Evolutionary conservation across 805 yeast species (phyloP).

Genomic region (Clavispora asparagi): DNA sequence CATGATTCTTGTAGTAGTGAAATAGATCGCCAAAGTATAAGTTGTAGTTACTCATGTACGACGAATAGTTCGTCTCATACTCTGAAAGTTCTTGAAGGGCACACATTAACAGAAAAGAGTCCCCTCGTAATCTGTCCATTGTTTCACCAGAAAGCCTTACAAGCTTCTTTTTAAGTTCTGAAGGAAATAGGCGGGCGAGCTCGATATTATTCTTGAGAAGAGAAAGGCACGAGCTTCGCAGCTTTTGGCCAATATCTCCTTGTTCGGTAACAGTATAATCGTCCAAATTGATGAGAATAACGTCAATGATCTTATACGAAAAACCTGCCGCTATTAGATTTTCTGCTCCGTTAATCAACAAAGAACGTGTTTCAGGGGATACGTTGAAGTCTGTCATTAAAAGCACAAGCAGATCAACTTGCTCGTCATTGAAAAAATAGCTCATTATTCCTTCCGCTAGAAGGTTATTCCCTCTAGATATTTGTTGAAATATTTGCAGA

Average conservation of each 20-base stretch:
- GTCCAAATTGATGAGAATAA: conserved; percentile 42
- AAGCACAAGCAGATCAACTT: conserved; percentile 17
- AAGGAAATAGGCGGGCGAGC: neutral
- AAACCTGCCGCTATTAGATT: neutral
- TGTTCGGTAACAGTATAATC: conserved; percentile 76
- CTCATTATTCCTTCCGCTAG: conserved; percentile 34
- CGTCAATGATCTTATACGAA: neutral
- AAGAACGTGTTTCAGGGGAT: conserved; percentile 27
- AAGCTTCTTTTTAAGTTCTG: conserved; percentile 28
- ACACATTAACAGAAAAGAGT: conserved; percentile 37
- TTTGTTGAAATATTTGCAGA: neutral
- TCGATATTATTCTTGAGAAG: conserved; percentile 28
- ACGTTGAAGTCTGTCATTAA: conserved; percentile 20
- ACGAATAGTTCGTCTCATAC: neutral
- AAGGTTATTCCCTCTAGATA: conserved; percentile 24
- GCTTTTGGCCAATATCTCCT: conserved; percentile 88
- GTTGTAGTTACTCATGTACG: conserved; percentile 5
- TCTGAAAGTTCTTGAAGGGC: conserved; percentile 9
- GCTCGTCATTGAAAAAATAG: conserved; percentile 9
- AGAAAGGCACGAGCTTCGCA: conserved; percentile 49
- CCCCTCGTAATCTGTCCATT: conserved; percentile 47
- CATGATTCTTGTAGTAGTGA: conserved; percentile 8
- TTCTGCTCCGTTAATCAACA: neutral
- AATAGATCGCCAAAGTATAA: conserved; percentile 19
- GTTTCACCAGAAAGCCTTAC: conserved; percentile 61